Percentiles rank a stretch among this genome's conserved stretches.
phyloP scores from a whole-genome alignment of 768 basidiomycete genomes.

The Tulasnella sp. region DNA sequence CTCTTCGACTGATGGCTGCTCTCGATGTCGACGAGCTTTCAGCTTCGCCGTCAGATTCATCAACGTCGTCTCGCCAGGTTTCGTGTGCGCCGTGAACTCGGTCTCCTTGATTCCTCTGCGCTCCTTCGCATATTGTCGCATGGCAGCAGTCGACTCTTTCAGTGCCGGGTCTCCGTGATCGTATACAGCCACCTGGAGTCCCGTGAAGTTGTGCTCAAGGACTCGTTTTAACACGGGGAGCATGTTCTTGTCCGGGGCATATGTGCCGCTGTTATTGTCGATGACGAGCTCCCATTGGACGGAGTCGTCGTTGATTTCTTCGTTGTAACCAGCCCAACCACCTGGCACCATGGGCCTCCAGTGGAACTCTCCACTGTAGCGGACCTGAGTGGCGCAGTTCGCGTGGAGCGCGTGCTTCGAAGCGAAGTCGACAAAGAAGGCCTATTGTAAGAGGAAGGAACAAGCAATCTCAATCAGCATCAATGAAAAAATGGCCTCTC shows the following conservation, averaged over 20 bases:
- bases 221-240: constrained; percentile 58
- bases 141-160: constrained; percentile 12
- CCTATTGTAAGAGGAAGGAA: not conserved
- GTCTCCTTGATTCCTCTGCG: constrained; percentile 14
- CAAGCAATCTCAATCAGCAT: not conserved
- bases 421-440: constrained; percentile 33
- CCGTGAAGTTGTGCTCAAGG: constrained; percentile 70
- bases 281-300: constrained; percentile 78
- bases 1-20: not conserved
- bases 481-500: not conserved
- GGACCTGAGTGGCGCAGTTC: constrained; percentile 61
- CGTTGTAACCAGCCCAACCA: constrained; percentile 15
- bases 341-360: constrained; percentile 22
- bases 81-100: constrained; percentile 12
- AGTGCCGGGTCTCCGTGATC: constrained; percentile 45
- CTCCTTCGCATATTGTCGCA: constrained; percentile 10
- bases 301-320: constrained; percentile 31
- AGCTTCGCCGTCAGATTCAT: constrained; percentile 10
- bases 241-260: constrained; percentile 63
- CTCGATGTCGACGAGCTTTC: not conserved
- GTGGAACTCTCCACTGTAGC: constrained; percentile 78
- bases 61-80: not conserved
- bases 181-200: constrained; percentile 53
- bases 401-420: constrained; percentile 83
- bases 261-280: constrained; percentile 73